These are phyloP conservation scores for Boletus vermiculosoides DNA, from an alignment of 768 basidiomycete genomes.

Conservation along the genomic window DNA sequence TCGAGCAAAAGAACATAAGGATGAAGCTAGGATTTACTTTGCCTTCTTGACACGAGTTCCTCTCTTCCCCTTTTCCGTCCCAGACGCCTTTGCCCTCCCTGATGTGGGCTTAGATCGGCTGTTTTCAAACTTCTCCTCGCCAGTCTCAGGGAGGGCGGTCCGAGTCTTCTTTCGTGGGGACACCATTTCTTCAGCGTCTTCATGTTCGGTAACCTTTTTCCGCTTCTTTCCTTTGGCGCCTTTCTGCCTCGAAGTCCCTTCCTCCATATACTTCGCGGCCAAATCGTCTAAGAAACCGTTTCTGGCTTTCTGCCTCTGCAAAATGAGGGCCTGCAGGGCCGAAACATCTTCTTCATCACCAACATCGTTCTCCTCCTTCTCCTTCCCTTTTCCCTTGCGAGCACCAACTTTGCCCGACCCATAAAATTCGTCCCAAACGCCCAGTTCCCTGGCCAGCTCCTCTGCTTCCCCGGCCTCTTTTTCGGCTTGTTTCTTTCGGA, in stretches of 20 bases:
- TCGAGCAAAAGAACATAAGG: not conserved
- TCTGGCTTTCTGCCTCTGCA: slow-evolving; percentile 69
- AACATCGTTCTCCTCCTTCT: slow-evolving; percentile 30
- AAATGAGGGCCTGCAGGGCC: slow-evolving; percentile 75
- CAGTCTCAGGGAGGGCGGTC: slow-evolving; percentile 51
- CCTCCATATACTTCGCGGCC: slow-evolving; percentile 64
- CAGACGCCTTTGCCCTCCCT: slow-evolving; percentile 38
- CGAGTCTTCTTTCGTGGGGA: slow-evolving; percentile 53
- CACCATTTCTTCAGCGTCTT: slow-evolving; percentile 37
- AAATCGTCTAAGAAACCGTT: slow-evolving; percentile 73
- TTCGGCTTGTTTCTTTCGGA: slow-evolving; percentile 68
- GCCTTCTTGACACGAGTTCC: slow-evolving; percentile 34
- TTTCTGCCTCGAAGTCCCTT: slow-evolving; percentile 34
- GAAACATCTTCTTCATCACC: slow-evolving; percentile 63
- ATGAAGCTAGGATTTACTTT: slow-evolving; percentile 23
- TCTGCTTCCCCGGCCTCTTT: slow-evolving; percentile 88
- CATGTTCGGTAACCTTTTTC: slow-evolving; percentile 33
- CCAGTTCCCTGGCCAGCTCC: slow-evolving; percentile 77
- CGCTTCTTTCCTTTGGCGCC: slow-evolving; percentile 55
- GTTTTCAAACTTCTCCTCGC: slow-evolving; percentile 64
- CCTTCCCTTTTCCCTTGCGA: slow-evolving; percentile 52
- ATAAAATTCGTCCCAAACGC: slow-evolving; percentile 94
- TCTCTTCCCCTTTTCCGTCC: slow-evolving; percentile 28
- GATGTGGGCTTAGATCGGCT: slow-evolving; percentile 60
- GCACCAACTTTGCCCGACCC: slow-evolving; percentile 68